These are phyloP conservation scores for Phytophthora hybrid DNA, from an alignment of 352 stramenopile species.

Conservation along the genomic window DNA sequence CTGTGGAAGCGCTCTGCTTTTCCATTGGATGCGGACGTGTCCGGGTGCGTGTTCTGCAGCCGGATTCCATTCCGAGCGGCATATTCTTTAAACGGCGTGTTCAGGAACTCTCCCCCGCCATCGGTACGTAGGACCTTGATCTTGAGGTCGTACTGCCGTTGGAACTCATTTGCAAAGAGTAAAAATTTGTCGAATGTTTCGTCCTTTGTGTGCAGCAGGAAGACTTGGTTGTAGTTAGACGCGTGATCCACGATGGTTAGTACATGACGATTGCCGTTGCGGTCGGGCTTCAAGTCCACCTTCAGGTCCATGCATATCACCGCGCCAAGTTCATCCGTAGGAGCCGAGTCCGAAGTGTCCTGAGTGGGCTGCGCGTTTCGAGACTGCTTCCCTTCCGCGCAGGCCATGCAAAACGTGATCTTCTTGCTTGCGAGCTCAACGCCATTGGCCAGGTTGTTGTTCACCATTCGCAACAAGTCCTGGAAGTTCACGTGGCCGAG, in stretches of 20 bases:
- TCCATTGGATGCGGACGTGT: neutral
- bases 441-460: neutral
- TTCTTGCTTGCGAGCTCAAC: neutral
- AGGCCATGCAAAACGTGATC: slow-evolving; percentile 11
- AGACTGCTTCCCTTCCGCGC: slow-evolving; percentile 14
- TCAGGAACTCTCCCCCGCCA: neutral
- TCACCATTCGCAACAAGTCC: neutral
- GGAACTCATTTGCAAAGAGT: slow-evolving; percentile 14
- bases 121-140: slow-evolving; percentile 2
- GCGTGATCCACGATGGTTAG: slow-evolving; percentile 22
- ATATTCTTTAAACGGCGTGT: neutral
- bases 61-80: neutral
- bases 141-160: slow-evolving; percentile 12
- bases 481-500: neutral
- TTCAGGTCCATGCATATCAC: slow-evolving; percentile 23
- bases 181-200: slow-evolving; percentile 15
- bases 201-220: slow-evolving; percentile 11
- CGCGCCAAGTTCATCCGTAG: slow-evolving; percentile 14
- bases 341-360: slow-evolving; percentile 13
- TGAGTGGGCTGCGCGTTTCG: neutral
- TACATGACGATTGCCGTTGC: slow-evolving; percentile 7
- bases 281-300: slow-evolving; percentile 5
- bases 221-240: slow-evolving; percentile 25
- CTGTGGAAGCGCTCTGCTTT: neutral
- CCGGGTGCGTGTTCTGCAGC: neutral